A percentile compares a stretch with the other conserved stretches of the same genome.
phyloP scores from a whole-genome alignment of 345 rosid genomes.

The Eucalyptus marginata region DNA sequence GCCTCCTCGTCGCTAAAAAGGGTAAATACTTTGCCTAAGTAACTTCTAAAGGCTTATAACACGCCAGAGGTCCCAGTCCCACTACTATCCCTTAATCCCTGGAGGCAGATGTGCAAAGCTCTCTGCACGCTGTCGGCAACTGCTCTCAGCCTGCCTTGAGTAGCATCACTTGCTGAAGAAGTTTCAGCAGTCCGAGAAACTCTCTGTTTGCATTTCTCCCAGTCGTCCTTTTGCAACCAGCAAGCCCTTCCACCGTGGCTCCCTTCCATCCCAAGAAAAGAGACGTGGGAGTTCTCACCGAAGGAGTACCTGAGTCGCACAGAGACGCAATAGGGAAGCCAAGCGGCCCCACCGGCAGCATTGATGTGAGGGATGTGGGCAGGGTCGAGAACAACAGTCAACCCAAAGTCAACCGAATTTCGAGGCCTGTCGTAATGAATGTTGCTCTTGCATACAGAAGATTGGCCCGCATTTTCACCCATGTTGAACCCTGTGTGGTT shows the following conservation, averaged over 20 bases:
- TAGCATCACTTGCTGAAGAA: constrained; percentile 32
- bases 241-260: constrained; percentile 97
- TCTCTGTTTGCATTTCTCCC: constrained; percentile 91
- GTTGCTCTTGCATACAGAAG: constrained; percentile 66
- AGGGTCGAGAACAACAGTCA: constrained; percentile 91
- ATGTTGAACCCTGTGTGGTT: constrained; percentile 49
- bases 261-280: constrained; percentile 89
- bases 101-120: constrained; percentile 53
- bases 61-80: constrained; percentile 15
- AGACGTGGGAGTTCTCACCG: constrained; percentile 48
- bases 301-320: constrained; percentile 77
- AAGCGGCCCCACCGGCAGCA: constrained; percentile 99
- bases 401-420: constrained; percentile 72
- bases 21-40: background rate
- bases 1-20: background rate
- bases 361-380: constrained; percentile 72
- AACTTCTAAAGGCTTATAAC: background rate
- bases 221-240: constrained; percentile 71
- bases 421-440: constrained; percentile 78
- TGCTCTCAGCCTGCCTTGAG: constrained; percentile 63
- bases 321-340: constrained; percentile 93
- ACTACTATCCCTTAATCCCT: constrained; percentile 53
- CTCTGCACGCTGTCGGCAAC: constrained; percentile 83
- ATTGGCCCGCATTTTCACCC: constrained; percentile 26
- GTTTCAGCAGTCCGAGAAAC: constrained; percentile 67